Conservation (phyloP, 345 rosid species). For the Theobroma cacao region DNA sequence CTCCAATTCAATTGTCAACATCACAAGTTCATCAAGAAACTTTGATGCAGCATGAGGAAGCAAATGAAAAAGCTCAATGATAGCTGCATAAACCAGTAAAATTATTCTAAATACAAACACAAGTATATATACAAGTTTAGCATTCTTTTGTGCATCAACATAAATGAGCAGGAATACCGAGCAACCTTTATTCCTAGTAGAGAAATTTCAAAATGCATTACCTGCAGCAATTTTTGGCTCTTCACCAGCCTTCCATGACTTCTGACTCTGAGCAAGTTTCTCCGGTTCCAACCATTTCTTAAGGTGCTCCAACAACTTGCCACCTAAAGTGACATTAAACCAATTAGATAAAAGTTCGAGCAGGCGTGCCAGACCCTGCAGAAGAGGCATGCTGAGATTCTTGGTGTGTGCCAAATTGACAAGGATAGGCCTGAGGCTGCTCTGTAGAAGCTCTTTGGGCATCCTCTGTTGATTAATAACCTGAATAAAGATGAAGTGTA, state of each 20-base stretch:
- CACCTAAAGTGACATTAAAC: constrained; percentile 98
- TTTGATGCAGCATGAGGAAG: constrained; percentile 95
- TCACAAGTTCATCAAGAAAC: constrained; percentile 95
- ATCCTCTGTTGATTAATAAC: constrained; percentile 94
- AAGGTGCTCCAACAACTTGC: constrained; percentile 96
- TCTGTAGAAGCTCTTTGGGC: constrained; percentile 99
- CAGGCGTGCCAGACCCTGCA: constrained; percentile 96
- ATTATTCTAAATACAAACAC: constrained; percentile 5
- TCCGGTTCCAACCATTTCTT: constrained; percentile 99
- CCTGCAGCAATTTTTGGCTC: constrained; percentile 99
- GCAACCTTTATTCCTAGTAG: constrained; percentile 1
- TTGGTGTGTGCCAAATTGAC: constrained; percentile 96
- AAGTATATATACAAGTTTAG: constrained; percentile 2
- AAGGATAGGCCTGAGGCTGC: constrained; percentile 96
- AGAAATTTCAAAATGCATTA: constrained; percentile 26
- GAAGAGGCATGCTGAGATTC: constrained; percentile 97
- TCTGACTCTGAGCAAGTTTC: constrained; percentile 87
- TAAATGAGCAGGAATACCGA: not conserved
- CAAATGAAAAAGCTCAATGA: constrained; percentile 96
- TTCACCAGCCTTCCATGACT: constrained; percentile 98
- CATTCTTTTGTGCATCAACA: not conserved
- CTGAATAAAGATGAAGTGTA: constrained; percentile 33
- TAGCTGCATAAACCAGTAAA: constrained; percentile 63
- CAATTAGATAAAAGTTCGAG: constrained; percentile 96
- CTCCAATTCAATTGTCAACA: constrained; percentile 90